phyloP scores from a whole-genome alignment of 345 rosid genomes.

The Raphanus raphanistrum region DNA sequence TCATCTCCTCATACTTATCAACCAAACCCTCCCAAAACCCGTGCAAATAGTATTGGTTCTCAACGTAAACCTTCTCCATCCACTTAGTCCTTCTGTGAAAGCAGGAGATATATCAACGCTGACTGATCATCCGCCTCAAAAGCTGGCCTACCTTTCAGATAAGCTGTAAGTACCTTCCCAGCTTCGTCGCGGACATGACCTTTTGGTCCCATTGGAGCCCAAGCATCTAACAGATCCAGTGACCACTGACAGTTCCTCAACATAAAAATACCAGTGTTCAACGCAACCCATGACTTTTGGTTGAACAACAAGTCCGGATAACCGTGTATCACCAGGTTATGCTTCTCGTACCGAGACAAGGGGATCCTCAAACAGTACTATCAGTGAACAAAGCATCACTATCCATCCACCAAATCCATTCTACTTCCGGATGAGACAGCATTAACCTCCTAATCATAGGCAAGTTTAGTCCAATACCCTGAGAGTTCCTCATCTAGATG shows the following conservation, averaged over 20 bases:
- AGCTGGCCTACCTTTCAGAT: conserved; percentile 81
- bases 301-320: conserved; percentile 78
- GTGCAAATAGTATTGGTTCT: conserved; percentile 89
- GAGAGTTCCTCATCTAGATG: conserved; percentile 81
- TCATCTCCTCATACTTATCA: conserved; percentile 88
- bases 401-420: conserved; percentile 99
- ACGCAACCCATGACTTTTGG: conserved; percentile 90
- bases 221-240: conserved; percentile 82
- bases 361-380: conserved; percentile 90
- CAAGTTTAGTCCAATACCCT: conserved; percentile 91
- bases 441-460: conserved; percentile 87
- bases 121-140: conserved; percentile 97
- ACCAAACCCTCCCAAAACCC: conserved; percentile 93
- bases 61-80: conserved; percentile 84
- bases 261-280: conserved; percentile 87
- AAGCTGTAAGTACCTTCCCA: conserved; percentile 80
- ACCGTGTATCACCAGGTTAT: conserved; percentile 86
- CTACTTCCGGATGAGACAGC: conserved; percentile 91
- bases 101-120: conserved; percentile 76
- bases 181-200: conserved; percentile 79
- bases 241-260: conserved; percentile 96
- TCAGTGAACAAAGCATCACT: conserved; percentile 98
- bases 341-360: conserved; percentile 50
- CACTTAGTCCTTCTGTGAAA: conserved; percentile 76
- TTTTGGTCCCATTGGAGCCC: conserved; percentile 98